Evolutionary conservation across 2,329 filamentous ascomycete species (phyloP).

Genomic region (Colletotrichum scovillei): DNA sequence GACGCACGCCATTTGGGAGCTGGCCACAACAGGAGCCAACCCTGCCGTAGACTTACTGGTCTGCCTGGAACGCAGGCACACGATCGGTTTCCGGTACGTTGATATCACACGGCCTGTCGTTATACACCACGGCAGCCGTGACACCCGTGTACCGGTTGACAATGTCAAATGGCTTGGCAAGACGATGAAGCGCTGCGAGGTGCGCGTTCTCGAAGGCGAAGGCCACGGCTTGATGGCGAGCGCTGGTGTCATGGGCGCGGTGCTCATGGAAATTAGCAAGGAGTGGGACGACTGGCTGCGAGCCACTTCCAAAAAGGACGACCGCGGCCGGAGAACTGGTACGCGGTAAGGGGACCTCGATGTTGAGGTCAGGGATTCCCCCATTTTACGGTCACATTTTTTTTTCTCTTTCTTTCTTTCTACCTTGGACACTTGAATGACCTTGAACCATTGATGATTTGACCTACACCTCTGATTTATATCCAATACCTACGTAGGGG

Average conservation of each 20-base stretch:
- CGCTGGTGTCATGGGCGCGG: constrained; percentile 89
- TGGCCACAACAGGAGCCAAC: constrained; percentile 91
- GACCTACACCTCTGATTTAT: constrained; percentile 3
- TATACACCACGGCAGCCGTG: constrained; percentile 92
- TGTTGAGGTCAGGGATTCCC: not conserved
- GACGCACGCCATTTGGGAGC: constrained; percentile 93
- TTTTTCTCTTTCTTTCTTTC: not conserved
- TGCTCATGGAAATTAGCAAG: constrained; percentile 92
- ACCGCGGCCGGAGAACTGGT: constrained; percentile 33
- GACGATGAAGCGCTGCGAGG: constrained; percentile 92
- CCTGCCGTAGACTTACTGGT: constrained; percentile 93
- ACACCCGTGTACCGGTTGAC: constrained; percentile 91
- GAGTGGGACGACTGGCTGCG: constrained; percentile 93
- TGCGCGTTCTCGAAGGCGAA: constrained; percentile 89
- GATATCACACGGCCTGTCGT: constrained; percentile 93
- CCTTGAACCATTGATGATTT: constrained; percentile 9
- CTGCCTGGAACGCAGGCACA: constrained; percentile 89
- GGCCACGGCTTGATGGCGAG: constrained; percentile 97
- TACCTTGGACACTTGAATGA: not conserved
- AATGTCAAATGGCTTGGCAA: constrained; percentile 96
- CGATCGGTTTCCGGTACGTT: constrained; percentile 96
- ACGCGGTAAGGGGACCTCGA: constrained; percentile 4
- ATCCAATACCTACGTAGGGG: constrained; percentile 3
- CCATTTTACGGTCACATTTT: not conserved
- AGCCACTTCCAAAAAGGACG: constrained; percentile 52